Conservation (phyloP, 176 grass and related monocot genomes). For the Carex cristatella region DNA sequence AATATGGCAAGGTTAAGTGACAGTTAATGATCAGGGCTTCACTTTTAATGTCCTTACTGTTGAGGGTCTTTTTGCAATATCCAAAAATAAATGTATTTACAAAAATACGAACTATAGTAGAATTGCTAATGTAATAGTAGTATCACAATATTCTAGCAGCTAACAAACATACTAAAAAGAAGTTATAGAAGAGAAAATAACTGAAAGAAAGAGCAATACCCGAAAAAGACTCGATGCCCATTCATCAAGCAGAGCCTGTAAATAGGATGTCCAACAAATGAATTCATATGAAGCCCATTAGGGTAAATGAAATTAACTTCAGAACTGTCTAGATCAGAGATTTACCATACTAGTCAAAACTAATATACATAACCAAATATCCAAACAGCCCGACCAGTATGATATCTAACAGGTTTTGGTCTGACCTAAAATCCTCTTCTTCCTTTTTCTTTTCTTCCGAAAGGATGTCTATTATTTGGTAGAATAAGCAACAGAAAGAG, state of each 20-base stretch:
- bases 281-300: background rate
- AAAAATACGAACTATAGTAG: background rate
- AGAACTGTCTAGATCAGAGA: background rate
- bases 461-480: background rate
- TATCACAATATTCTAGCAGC: background rate
- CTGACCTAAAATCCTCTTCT: background rate
- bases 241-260: conserved; percentile 90
- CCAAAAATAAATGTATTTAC: background rate
- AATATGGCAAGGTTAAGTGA: no score
- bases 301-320: background rate
- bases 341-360: background rate
- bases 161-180: background rate
- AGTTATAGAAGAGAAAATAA: background rate
- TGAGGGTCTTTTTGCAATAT: background rate
- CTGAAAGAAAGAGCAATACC: conserved; percentile 43
- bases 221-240: conserved; percentile 93
- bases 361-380: background rate
- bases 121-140: background rate
- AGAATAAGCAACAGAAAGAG: background rate
- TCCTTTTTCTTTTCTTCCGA: background rate
- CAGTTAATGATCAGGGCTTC: no score
- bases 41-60: background rate
- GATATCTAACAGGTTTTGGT: background rate
- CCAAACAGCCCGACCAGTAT: background rate
- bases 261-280: conserved; percentile 8